These are phyloP conservation scores for Fusarium sp. DNA, from an alignment of 2,329 filamentous ascomycete species.

Conservation along the genomic window DNA sequence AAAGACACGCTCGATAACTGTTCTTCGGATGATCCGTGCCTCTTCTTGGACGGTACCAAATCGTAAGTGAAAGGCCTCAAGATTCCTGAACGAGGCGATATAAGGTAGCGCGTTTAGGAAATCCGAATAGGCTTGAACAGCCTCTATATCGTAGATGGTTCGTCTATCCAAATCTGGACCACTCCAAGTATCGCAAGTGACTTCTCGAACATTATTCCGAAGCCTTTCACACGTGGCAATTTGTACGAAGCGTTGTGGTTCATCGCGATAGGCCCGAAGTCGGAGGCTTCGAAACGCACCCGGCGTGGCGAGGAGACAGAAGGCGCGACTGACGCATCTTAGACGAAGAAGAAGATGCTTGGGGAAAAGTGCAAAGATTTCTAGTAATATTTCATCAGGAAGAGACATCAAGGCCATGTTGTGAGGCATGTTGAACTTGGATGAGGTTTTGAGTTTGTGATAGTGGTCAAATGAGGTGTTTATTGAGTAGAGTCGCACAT, in stretches of 20 bases:
- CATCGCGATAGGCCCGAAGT: constrained; percentile 1
- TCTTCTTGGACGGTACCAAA: neutral
- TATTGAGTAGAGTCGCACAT: neutral
- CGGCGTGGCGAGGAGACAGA: neutral
- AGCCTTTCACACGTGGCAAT: neutral
- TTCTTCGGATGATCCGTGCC: neutral
- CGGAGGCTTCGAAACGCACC: constrained; percentile 8
- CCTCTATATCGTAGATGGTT: neutral
- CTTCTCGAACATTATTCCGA: neutral
- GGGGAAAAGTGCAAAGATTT: neutral
- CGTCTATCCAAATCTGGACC: neutral
- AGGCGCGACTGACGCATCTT: neutral
- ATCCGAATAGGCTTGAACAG: neutral
- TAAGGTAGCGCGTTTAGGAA: constrained; percentile 15
- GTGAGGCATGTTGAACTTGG: neutral
- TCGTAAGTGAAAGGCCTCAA: constrained; percentile 11
- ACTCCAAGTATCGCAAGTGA: constrained; percentile 19
- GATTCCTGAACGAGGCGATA: constrained; percentile 2
- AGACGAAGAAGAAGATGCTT: neutral
- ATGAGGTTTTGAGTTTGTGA: neutral
- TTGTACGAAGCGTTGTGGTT: neutral
- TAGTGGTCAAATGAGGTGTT: neutral
- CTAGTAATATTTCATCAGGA: neutral
- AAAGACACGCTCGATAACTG: constrained; percentile 18
- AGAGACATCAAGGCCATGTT: neutral